Base-by-base conservation (phyloP, 2,329 filamentous ascomycete species). In the Madurella fahalii region DNA sequence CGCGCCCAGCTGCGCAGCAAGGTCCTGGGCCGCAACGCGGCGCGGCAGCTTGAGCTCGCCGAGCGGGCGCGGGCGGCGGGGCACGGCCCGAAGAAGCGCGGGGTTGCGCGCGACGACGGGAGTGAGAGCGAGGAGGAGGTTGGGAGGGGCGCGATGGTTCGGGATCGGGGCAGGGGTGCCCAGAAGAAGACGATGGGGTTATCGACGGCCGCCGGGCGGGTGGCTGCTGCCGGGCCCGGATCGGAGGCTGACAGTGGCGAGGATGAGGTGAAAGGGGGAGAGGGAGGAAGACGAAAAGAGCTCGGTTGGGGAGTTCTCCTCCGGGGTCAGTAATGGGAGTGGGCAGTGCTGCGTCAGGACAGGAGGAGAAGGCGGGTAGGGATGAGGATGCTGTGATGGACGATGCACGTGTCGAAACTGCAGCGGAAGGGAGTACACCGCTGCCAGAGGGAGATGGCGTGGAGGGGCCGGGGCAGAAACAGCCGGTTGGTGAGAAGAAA, bases 21-120 rank as follows among this genome's bases (percentile, higher is more conserved):
- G 25, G 50, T 62, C 2, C 56, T 61, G 17, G 60, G 59, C 1
- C 44, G 50, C 16, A 61, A 61, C 44, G 54, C 64, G 72, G 49
- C 63, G 67, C 54, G 63, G 74, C 50, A 65, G 67, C 31, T 57
- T 18, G 54, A 65, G 67, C 31, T 57, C n/a, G 54, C 42, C 1
- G 57, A 64, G 67, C 3, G 63, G 65, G 44, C 32, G 69, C 16
- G 63, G 69, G 18, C 69, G 69, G 16, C 1, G 16, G 13, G 42
- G 31, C 16, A 37, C 15, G 39, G 44, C 39, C n/a, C 30, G 18
- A 54, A 54, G 51, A 52, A 52, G 16, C 31, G 45, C 11, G 46
- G 32, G 47, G 40, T 52, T 18, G 32, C 9, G 5, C 42, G 58
- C n/a, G 55, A 51, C 17, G 50, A 57, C 16, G 57, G 53, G 47